Evolutionary conservation across 768 basidiomycete species (phyloP), one percentile per base, ranked within the genome.

Genomic region (Glaciozyma martinii): DNA sequence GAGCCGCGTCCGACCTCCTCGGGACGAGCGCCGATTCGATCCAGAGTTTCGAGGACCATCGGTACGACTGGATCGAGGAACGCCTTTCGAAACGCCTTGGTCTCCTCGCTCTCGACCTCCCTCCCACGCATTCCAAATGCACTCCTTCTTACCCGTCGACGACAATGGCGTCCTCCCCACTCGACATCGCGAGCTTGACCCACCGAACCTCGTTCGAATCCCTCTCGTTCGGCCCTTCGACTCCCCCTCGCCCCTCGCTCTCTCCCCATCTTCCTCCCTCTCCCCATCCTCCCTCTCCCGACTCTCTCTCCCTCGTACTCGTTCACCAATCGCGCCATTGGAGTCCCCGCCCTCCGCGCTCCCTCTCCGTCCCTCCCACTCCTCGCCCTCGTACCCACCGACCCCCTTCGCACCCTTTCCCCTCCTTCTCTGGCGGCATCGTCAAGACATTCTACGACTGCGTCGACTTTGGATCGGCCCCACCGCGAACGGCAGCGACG

Each of bases 11-110:
- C n/a, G n/a, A n/a, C n/a, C 23, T 50, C 25, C 23, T n/a, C 49
- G 49, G 49, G 13, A 50, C 49, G 49, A 50, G 49, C 49, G 49
- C 49, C 49, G 49, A 50, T n/a, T 50, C 49, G 49, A 25, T 25
- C 47, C 23, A 49, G 47, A n/a, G 25, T 21, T 27, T 50, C 49
- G 49, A 50, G 13, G 49, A 50, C 10, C n/a, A 50, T n/a, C 49
- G 49, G n/a, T n/a, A 29, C 10, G n/a, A 25, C 7, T 50, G 49
- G 49, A n/a, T 27, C 49, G 49, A n/a, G 49, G 27, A n/a, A 15
- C 49, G 49, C 49, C n/a, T n/a, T 3, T 15, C 49, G 49, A 25
- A n/a, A 10, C 49, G 49, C n/a, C 21, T 25, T 25, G 49, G 49
- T 3, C 21, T 50, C 23, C 49, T 50, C n/a, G n/a, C 49, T 25